Evolutionary conservation across 139 green algal species (phyloP).

Genomic region (Monoraphidium neglectum): DNA sequence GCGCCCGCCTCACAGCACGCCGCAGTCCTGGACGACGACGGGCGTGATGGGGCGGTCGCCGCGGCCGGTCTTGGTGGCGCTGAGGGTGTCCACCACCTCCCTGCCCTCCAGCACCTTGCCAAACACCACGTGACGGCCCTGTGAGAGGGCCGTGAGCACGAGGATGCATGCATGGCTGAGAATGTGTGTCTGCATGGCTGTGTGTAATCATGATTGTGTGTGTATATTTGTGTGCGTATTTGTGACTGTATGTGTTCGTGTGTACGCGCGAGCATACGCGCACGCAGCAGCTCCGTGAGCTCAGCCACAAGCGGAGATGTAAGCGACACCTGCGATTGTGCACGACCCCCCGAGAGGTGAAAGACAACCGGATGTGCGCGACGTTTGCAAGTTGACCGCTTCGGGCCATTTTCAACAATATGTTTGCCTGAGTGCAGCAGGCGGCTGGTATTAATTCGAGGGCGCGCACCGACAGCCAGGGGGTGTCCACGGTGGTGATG

Average conservation of each 20-base stretch:
- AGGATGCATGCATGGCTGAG: background rate
- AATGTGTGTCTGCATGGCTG: background rate
- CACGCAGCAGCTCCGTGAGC: too few species aligned
- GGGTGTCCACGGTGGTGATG: constrained; percentile 88
- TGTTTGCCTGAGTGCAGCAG: background rate
- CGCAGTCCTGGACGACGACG: too few species aligned
- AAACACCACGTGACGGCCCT: constrained; percentile 57
- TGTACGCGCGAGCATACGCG: background rate
- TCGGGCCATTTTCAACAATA: too few species aligned
- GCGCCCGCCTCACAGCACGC: too few species aligned
- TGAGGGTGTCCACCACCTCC: constrained; percentile 82
- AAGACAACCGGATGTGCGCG: too few species aligned
- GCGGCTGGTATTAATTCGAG: background rate
- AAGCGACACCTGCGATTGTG: too few species aligned
- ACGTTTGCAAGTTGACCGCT: too few species aligned
- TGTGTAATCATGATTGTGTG: background rate
- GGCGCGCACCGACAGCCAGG: constrained; percentile 71
- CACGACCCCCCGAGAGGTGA: too few species aligned
- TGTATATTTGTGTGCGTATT: background rate
- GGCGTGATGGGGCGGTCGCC: too few species aligned
- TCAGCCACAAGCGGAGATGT: too few species aligned
- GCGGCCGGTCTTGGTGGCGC: too few species aligned
- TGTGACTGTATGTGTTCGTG: background rate
- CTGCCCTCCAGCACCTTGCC: constrained; percentile 83
- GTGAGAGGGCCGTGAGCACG: background rate